Evolutionary conservation across 306 rosid genomes (phyloP).

Genomic region (Vigna unguiculata): DNA sequence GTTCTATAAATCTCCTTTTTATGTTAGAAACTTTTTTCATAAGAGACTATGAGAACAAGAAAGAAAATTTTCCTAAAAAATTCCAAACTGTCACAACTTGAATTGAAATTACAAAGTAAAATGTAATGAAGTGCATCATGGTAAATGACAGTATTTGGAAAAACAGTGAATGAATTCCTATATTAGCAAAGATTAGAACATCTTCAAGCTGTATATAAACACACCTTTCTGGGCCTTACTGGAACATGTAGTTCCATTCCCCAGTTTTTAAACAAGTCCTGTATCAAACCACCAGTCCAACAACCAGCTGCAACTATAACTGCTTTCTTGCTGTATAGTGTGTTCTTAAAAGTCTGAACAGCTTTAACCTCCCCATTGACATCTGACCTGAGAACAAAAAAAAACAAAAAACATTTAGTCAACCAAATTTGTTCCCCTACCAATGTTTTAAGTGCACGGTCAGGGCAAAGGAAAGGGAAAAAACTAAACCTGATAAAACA

Average conservation of each 20-base stretch:
- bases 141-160: slow-evolving; percentile 12
- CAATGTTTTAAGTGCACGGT: slow-evolving; percentile 22
- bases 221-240: slow-evolving; percentile 86
- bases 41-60: slow-evolving; percentile 7
- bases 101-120: not conserved
- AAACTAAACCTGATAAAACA: slow-evolving; percentile 68
- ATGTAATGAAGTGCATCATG: slow-evolving; percentile 26
- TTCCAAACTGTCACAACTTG: not conserved
- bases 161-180: slow-evolving; percentile 34
- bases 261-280: slow-evolving; percentile 66
- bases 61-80: slow-evolving; percentile 14
- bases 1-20: not conserved
- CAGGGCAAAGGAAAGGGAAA: slow-evolving; percentile 22
- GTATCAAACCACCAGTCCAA: slow-evolving; percentile 93
- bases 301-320: slow-evolving; percentile 88
- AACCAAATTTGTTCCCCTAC: slow-evolving; percentile 7
- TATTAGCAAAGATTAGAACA: slow-evolving; percentile 29
- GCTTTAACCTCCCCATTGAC: slow-evolving; percentile 60
- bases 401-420: slow-evolving; percentile 30
- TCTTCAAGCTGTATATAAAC: slow-evolving; percentile 39
- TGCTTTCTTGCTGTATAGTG: slow-evolving; percentile 73
- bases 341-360: slow-evolving; percentile 69
- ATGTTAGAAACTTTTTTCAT: not conserved
- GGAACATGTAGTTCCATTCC: slow-evolving; percentile 73
- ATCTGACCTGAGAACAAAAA: slow-evolving; percentile 58